Evolutionary conservation across 1,139 yeast genomes (phyloP).

Genomic region (Geotrichum restrictum): DNA sequence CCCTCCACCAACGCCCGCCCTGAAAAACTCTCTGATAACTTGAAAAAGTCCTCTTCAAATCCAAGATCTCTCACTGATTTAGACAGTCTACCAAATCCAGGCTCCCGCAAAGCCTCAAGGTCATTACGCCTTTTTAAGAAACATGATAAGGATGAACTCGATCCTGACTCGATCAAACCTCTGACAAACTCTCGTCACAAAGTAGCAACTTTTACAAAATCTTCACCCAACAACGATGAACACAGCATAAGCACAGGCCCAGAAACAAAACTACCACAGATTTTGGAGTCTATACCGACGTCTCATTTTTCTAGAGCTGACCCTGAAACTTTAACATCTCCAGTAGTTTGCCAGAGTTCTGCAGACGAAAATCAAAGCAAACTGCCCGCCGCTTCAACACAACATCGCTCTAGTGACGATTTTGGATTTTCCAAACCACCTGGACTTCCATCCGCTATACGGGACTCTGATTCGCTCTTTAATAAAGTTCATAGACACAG

Average conservation of each 20-base stretch:
- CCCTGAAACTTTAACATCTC: not conserved
- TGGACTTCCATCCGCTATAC: too few species aligned
- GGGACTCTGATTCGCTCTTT: too few species aligned
- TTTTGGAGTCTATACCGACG: not conserved
- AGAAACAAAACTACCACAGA: slow-evolving; percentile 10
- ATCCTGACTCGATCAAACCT: slow-evolving; percentile 12
- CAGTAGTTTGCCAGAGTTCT: not conserved
- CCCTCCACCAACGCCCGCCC: not conserved
- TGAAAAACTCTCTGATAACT: not conserved
- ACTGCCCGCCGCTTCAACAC: too few species aligned
- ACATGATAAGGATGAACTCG: slow-evolving; percentile 28
- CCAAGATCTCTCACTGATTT: not conserved
- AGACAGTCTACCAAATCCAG: slow-evolving; percentile 21
- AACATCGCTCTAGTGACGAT: too few species aligned
- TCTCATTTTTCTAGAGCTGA: too few species aligned
- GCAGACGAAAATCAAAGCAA: too few species aligned
- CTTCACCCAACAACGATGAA: slow-evolving; percentile 7
- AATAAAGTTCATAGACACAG: too few species aligned
- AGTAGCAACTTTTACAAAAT: not conserved
- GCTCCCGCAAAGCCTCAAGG: slow-evolving; percentile 51
- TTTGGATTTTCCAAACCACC: too few species aligned
- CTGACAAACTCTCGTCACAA: slow-evolving; percentile 6
- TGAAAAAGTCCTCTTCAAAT: not conserved
- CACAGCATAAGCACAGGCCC: not conserved
- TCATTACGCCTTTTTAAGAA: slow-evolving; percentile 48